Evolutionary conservation across 1,284 basidiomycete species (phyloP), one percentile per base, ranked within the genome.

Genomic region (Ceratobasidium sp.): DNA sequence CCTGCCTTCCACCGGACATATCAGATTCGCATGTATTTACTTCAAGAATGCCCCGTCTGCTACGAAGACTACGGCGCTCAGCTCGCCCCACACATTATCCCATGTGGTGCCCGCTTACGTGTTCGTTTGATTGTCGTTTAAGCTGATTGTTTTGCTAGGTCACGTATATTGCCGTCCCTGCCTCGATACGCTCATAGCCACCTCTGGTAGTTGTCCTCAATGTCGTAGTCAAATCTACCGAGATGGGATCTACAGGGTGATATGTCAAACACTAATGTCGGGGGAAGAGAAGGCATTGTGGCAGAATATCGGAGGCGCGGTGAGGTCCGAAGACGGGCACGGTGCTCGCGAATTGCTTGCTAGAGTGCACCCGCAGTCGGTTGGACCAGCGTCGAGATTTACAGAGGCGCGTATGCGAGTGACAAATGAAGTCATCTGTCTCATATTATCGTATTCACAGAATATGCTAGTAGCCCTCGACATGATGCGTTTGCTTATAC

Each of bases 121-220:
- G 11, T 41, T 41, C 11, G 11, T 41, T 11, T 41, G 36, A 41
- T 41, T 29, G 15, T 31, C 8, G 27, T 14, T 33, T 27, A 22
- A 27, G 22, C 22, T 54, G 14, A 36, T 33, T 11, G 17, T 45
- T 41, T 41, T 41, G 36, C 36, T 9, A 69, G 66, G 66, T 31
- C 66, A 69, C 54, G 66, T 69, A 31, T 69, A 45, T 29, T 69
- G 66, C 33, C 66, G 54, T 14, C 27, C 54, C 29, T 69, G 66
- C 17, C 66, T 69, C 41, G 66, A 56, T 7, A 29, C 66, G n/a
- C 53, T 69, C 15, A 11, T 41, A 41, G 15, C 19, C 11, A 57
- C 66, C 4, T 31, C 54, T 11, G 53, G 17, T 19, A 69, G 33
- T 14, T 69, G 66, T 47, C 66, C 66, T 29, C 57, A 56, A 41